phyloP scores from a whole-genome alignment of 352 stramenopile genomes.

The Lagenidium giganteum region DNA sequence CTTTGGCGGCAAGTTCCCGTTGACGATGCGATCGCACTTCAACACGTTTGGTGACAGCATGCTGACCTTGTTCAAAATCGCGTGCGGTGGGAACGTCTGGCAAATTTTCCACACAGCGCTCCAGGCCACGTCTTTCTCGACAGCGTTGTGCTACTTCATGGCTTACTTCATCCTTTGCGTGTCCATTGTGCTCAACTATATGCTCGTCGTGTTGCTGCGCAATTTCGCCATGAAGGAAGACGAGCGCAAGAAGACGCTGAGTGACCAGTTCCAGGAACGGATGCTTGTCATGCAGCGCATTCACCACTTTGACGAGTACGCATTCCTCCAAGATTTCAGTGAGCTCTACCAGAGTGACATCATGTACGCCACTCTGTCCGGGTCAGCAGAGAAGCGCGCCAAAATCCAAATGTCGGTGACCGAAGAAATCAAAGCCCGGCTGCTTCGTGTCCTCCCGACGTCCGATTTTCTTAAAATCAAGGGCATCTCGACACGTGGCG shows the following conservation, averaged over 20 bases:
- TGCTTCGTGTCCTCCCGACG: conserved; percentile 43
- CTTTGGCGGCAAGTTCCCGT: conserved; percentile 57
- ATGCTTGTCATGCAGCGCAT: conserved; percentile 59
- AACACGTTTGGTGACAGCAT: conserved; percentile 70
- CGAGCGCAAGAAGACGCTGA: conserved; percentile 47
- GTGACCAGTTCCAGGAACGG: conserved; percentile 48
- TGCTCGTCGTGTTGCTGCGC: conserved; percentile 65
- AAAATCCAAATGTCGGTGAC: conserved; percentile 28
- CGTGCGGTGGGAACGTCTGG: conserved; percentile 63
- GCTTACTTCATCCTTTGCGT: conserved; percentile 50
- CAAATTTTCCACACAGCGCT: conserved; percentile 57
- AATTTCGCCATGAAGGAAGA: conserved; percentile 76
- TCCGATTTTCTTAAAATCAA: conserved; percentile 46
- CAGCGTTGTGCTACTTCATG: conserved; percentile 55
- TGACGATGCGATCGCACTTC: conserved; percentile 50
- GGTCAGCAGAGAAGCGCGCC: conserved; percentile 31
- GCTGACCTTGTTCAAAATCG: conserved; percentile 69
- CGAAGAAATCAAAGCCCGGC: conserved; percentile 33
- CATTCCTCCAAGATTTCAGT: conserved; percentile 51
- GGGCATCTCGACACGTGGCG: conserved; percentile 24
- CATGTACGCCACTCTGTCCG: conserved; percentile 53
- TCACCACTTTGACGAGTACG: conserved; percentile 57
- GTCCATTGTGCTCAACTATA: conserved; percentile 65
- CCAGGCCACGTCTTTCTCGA: conserved; percentile 36
- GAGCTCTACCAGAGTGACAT: conserved; percentile 54